Conservation (phyloP, 1,284 basidiomycete genomes). For the Anthracocystis walkeri region DNA sequence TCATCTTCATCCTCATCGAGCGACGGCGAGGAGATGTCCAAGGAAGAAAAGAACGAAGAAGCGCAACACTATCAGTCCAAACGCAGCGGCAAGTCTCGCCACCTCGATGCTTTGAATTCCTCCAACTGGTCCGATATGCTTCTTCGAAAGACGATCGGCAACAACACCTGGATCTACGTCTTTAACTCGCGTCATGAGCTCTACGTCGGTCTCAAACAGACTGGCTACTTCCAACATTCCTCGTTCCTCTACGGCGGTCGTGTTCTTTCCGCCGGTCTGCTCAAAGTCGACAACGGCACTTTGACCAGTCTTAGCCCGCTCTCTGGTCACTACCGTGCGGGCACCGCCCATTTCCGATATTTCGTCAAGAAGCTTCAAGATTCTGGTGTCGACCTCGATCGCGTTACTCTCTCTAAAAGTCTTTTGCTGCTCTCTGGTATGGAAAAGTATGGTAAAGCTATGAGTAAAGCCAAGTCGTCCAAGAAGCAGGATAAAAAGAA, state of each 20-base stretch:
- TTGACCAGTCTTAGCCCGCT: conserved; percentile 56
- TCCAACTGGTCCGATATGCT: conserved; percentile 57
- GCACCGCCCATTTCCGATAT: conserved; percentile 58
- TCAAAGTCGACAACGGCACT: conserved; percentile 54
- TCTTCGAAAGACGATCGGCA: conserved; percentile 55
- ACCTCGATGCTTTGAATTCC: conserved; percentile 42
- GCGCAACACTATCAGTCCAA: conserved; percentile 50
- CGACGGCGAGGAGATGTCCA: conserved; percentile 48
- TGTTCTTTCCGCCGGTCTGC: conserved; percentile 58
- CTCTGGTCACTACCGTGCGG: conserved; percentile 59
- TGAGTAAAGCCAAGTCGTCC: conserved; percentile 45
- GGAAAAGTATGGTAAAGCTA: conserved; percentile 59
- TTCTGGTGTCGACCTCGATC: conserved; percentile 53
- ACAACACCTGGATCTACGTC: conserved; percentile 62
- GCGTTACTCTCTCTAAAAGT: conserved; percentile 54
- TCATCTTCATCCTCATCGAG: conserved; percentile 27
- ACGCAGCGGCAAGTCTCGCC: conserved; percentile 38
- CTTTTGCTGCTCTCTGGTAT: conserved; percentile 53
- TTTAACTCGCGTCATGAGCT: conserved; percentile 60
- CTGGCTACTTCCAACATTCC: conserved; percentile 63
- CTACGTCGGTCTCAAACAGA: conserved; percentile 62
- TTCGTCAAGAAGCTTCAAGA: conserved; percentile 59
- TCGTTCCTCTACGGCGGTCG: conserved; percentile 61
- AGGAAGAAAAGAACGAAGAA: conserved; percentile 21
- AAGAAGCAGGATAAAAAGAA: conserved; percentile 36